Evolutionary conservation across 2,329 filamentous ascomycete genomes (phyloP), one percentile per base, ranked within the genome.

Genomic region (Exophiala alcalophila): DNA sequence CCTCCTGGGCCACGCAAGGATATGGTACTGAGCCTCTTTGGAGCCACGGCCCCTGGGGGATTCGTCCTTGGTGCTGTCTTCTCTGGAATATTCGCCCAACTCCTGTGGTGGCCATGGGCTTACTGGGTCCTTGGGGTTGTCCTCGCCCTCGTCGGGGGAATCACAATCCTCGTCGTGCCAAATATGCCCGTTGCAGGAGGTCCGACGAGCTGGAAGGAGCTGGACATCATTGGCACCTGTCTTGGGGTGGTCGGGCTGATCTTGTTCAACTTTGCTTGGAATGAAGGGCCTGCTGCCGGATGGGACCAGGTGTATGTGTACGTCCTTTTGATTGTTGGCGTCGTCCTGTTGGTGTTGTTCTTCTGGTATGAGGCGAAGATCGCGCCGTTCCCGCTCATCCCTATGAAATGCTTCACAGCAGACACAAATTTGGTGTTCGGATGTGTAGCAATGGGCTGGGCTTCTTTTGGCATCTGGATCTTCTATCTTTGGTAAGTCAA

Each of bases 261-360:
- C 2, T 65, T 77, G n/a, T 65, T 78, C 51, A 76, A 78, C 42
- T 73, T 79, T 37, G 72, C 74, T 0, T 73, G 74, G 61, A 79
- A 77, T 26, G 72, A 76, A 53, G 72, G 70, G 2, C 66, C 70
- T 0, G 64, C 70, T 1, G 68, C 69, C 4, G 66, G 69, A 0
- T 77, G 74, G 74, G 31, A 23, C 8, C 57, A 65, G 3, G 60
- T 70, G 0, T 76, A 76, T 54, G 68, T 73, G 10, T 71, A 68
- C 49, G 61, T 66, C 1, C 50, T 69, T 4, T 61, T 75, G 2
- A 67, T 72, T 14, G 40, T 75, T 2, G 72, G 72, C 3, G 32
- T 73, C 10, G 35, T 73, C 0, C 58, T 73, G n/a, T 56, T 74
- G 11, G 55, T 61, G 3, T 58, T 61, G 0, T 71, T 76, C 45